phyloP scores from a whole-genome alignment of 345 rosid genomes.

The Eucalyptus erythrocorys region DNA sequence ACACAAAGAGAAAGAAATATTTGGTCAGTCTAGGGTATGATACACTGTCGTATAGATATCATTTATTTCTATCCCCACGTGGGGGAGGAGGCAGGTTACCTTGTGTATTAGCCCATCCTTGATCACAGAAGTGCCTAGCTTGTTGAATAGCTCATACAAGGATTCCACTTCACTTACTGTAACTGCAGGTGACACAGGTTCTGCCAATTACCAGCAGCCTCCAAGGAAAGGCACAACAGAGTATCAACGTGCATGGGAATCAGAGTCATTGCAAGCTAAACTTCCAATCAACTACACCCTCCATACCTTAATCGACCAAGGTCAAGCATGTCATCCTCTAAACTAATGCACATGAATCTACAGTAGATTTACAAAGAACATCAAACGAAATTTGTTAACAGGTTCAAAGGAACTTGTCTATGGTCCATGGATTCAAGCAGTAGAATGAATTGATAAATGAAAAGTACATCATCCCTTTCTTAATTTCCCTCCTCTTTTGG shows the following conservation, averaged over 20 bases:
- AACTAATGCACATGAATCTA: neutral
- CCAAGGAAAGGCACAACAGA: neutral
- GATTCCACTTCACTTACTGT: constrained; percentile 1
- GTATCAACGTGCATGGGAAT: neutral
- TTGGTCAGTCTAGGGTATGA: neutral
- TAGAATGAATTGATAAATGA: neutral
- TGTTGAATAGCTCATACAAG: neutral
- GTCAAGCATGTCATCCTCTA: neutral
- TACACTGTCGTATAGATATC: neutral
- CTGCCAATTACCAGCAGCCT: neutral
- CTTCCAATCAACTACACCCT: neutral
- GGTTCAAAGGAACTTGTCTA: neutral
- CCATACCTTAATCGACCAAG: neutral
- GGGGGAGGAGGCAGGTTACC: neutral
- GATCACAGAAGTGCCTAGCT: neutral
- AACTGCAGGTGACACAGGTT: neutral
- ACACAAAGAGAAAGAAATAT: neutral
- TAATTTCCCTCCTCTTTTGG: neutral
- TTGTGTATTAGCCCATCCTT: neutral
- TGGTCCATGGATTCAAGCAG: neutral
- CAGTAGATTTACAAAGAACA: neutral
- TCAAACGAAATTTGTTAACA: neutral
- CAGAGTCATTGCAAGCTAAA: neutral
- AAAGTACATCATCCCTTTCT: neutral
- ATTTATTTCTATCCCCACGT: neutral